Conservation (phyloP, 228 moss, liverwort and hornwort genomes). For the Sphagnum fallax region DNA sequence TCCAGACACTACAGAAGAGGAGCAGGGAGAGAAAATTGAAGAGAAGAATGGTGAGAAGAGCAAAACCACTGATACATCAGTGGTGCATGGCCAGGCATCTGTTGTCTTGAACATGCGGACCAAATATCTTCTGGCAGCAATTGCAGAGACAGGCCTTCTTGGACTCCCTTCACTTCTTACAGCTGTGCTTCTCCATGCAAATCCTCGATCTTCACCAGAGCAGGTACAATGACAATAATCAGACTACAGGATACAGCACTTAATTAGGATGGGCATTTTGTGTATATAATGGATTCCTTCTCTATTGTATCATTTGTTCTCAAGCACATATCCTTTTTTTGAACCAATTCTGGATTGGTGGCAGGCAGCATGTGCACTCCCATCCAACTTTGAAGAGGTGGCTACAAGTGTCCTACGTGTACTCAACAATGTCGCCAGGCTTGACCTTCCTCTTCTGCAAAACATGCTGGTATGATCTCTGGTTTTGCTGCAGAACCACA, state of each 20-base stretch:
- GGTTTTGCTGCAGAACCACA: no score
- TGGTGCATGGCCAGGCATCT: conserved; percentile 16
- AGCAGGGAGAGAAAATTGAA: conserved; percentile 9
- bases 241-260: no score
- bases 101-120: conserved; percentile 13
- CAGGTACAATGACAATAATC: conserved; percentile 11
- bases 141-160: conserved; percentile 30
- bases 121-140: conserved; percentile 22
- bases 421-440: conserved; percentile 34
- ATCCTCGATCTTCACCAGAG: conserved; percentile 39
- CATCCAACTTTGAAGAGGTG: conserved; percentile 40
- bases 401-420: conserved; percentile 35
- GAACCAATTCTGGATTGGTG: conserved; percentile 6
- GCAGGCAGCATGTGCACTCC: conserved; percentile 29
- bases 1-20: conserved; percentile 7
- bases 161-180: conserved; percentile 34
- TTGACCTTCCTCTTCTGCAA: conserved; percentile 36
- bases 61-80: not conserved
- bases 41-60: conserved; percentile 3
- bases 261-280: no score
- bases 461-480: conserved; percentile 29
- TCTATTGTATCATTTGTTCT: no score
- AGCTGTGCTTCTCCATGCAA: conserved; percentile 42
- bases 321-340: not conserved
- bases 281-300: no score